Percentiles rank a stretch among this genome's conserved stretches.
Conservation (phyloP, 441 rosid species). For the Macaranga tanarius region DNA sequence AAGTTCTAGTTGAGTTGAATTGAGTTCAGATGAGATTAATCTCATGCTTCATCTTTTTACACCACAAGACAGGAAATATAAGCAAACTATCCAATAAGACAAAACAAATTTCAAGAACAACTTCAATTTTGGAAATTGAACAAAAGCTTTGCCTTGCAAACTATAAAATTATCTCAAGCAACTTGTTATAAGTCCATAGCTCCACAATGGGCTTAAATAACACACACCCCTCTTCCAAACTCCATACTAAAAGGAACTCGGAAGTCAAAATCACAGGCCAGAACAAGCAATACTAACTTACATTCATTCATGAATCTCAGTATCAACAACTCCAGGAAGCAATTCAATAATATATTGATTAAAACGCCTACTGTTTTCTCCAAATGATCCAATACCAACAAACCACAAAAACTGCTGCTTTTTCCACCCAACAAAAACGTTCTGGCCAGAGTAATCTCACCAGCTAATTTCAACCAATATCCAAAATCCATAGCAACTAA, state of each 20-base stretch:
- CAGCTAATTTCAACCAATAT: background rate
- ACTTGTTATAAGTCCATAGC: background rate
- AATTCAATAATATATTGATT: too few species aligned
- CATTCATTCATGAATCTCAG: background rate
- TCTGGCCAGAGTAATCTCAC: too few species aligned
- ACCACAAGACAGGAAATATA: conserved; percentile 1
- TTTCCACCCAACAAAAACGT: background rate
- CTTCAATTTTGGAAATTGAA: background rate
- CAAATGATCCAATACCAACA: background rate
- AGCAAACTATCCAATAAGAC: background rate
- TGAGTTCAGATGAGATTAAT: too few species aligned
- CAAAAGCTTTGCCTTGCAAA: background rate
- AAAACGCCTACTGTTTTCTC: background rate
- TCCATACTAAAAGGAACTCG: background rate
- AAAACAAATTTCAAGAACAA: background rate
- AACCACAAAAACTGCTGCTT: background rate
- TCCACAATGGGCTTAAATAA: background rate
- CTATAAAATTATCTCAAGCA: background rate
- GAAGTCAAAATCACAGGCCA: background rate
- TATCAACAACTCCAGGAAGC: background rate
- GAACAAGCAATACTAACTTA: background rate
- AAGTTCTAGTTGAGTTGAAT: too few species aligned
- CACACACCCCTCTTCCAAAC: background rate
- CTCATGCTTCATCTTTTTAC: background rate
- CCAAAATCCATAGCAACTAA: too few species aligned